A percentile compares a stretch with the other conserved stretches of the same genome.
phyloP scores from a whole-genome alignment of 192 early-diverging fungal species.

The Dissophora ornata region DNA sequence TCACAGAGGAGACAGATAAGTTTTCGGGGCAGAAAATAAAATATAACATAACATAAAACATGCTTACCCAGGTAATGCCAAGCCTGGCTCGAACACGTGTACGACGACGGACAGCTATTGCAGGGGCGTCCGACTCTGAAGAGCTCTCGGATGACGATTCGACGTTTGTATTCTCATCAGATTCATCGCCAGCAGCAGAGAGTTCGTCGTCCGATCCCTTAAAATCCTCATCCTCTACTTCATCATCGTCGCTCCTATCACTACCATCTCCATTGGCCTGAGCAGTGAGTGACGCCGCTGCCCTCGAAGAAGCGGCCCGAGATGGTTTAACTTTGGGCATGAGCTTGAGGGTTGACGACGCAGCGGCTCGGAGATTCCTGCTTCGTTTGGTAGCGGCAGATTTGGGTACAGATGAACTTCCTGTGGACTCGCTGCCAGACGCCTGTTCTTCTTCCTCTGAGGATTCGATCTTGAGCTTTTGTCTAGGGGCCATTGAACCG shows the following conservation, averaged over 20 bases:
- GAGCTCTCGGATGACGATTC: background rate
- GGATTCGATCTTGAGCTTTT: constrained; percentile 10
- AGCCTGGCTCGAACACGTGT: background rate
- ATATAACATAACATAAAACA: background rate
- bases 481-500: background rate
- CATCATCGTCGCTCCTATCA: constrained; percentile 14
- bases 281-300: constrained; percentile 12
- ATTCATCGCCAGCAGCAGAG: constrained; percentile 7
- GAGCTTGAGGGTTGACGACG: background rate
- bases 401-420: background rate
- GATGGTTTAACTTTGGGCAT: constrained; percentile 4
- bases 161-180: constrained; percentile 5
- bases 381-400: background rate
- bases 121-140: constrained; percentile 7
- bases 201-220: constrained; percentile 3
- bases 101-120: background rate
- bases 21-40: background rate
- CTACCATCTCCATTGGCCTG: constrained; percentile 5
- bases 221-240: constrained; percentile 4
- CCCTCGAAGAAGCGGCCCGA: constrained; percentile 25
- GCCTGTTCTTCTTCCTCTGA: background rate
- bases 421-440: background rate
- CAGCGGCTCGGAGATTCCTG: background rate
- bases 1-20: background rate
- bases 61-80: constrained; percentile 24